Conservation (phyloP, 345 rosid genomes). For the Moricandia moricandioides region DNA sequence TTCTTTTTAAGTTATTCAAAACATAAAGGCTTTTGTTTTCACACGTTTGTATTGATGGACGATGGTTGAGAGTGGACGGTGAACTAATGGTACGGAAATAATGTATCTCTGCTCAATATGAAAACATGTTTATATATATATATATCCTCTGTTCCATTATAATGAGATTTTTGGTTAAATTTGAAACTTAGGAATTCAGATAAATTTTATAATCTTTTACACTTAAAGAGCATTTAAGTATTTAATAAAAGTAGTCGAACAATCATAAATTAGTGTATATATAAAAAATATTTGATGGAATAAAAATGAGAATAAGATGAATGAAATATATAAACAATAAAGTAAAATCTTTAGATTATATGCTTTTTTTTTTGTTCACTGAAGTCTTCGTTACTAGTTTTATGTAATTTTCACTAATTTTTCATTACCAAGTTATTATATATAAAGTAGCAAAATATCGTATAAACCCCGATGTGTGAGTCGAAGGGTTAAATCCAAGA, state of each 20-base stretch:
- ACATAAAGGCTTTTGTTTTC: not conserved
- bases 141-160: not conserved
- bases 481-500: too few relatives aligned
- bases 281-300: not conserved
- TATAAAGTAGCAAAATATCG: too few relatives aligned
- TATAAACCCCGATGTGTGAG: too few relatives aligned
- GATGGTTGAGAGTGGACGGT: not conserved
- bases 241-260: not conserved
- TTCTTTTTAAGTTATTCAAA: not conserved
- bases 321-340: not conserved
- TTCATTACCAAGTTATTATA: too few relatives aligned
- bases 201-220: not conserved
- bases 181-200: not conserved
- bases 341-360: not conserved
- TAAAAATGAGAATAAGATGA: not conserved
- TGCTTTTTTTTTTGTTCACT: not conserved
- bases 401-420: too few relatives aligned
- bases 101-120: not conserved
- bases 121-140: not conserved
- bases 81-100: not conserved
- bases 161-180: not conserved
- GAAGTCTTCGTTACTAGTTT: too few relatives aligned
- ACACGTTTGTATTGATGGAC: not conserved
- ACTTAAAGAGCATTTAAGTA: not conserved
- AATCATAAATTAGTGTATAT: not conserved